Evolutionary conservation across 345 rosid species (phyloP).

Genomic region (Hibiscus syriacus): DNA sequence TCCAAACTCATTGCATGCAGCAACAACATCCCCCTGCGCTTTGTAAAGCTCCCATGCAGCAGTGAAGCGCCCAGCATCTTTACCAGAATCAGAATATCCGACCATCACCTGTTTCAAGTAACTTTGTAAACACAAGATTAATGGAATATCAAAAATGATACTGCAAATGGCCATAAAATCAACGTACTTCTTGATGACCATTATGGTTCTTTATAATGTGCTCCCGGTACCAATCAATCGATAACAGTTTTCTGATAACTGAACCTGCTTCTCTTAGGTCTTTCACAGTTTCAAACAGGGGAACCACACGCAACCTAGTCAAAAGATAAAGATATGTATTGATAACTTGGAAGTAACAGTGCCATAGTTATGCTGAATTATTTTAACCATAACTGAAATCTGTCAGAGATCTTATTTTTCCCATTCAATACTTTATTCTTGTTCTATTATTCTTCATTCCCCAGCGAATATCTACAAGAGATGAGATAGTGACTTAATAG

Average conservation of each 20-base stretch:
- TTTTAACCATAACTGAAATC: neutral
- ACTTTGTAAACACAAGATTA: conserved; percentile 7
- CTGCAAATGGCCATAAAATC: conserved; percentile 1
- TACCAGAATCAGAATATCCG: conserved; percentile 97
- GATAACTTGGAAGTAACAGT: neutral
- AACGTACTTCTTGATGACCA: conserved; percentile 83
- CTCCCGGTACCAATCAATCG: conserved; percentile 88
- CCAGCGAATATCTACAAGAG: neutral
- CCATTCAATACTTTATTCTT: neutral
- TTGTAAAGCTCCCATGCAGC: conserved; percentile 99
- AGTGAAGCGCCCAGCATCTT: conserved; percentile 93
- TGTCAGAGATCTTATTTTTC: neutral
- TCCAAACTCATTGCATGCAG: conserved; percentile 81
- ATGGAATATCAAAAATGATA: neutral
- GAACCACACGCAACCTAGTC: conserved; percentile 81
- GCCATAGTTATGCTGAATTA: neutral
- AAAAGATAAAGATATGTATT: conserved; percentile 1
- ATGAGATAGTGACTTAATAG: neutral
- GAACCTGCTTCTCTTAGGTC: conserved; percentile 85
- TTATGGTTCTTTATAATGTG: conserved; percentile 69
- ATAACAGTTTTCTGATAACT: conserved; percentile 71
- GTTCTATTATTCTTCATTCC: too few species aligned
- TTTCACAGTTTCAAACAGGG: conserved; percentile 86
- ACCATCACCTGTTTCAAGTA: conserved; percentile 72
- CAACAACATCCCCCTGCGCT: conserved; percentile 97